These are phyloP conservation scores for Pichia sp. DNA, from an alignment of 1,139 yeast species.

Conservation along the genomic window DNA sequence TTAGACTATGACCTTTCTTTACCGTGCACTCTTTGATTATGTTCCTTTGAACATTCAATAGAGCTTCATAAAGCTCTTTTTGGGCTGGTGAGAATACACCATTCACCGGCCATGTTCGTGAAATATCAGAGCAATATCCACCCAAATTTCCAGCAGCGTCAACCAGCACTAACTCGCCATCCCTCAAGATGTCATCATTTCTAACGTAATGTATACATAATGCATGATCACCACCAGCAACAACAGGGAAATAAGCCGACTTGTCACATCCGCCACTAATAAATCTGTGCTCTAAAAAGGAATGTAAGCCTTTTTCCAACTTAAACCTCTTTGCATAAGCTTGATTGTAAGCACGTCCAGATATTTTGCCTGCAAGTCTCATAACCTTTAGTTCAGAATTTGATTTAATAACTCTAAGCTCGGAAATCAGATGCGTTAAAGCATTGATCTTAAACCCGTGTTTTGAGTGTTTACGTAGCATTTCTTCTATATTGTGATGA, in stretches of 20 bases:
- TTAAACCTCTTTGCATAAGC: constrained; percentile 62
- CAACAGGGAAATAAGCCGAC: constrained; percentile 91
- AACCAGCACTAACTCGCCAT: constrained; percentile 78
- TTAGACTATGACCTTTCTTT: constrained; percentile 46
- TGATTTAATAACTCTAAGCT: constrained; percentile 64
- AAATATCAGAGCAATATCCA: constrained; percentile 92
- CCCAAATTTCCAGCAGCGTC: constrained; percentile 96
- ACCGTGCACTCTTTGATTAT: constrained; percentile 67
- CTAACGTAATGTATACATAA: constrained; percentile 85
- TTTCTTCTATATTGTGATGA: constrained; percentile 21
- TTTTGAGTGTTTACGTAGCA: constrained; percentile 18
- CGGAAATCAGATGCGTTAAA: constrained; percentile 43
- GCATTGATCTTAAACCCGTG: constrained; percentile 30
- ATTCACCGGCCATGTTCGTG: constrained; percentile 91
- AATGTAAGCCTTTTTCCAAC: constrained; percentile 70
- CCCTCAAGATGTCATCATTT: constrained; percentile 69
- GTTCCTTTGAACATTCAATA: constrained; percentile 69
- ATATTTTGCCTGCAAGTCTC: constrained; percentile 76
- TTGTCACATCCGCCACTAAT: constrained; percentile 82
- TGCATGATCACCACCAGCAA: constrained; percentile 87
- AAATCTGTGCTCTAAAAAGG: constrained; percentile 79
- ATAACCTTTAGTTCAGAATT: constrained; percentile 67
- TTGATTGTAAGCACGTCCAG: constrained; percentile 74
- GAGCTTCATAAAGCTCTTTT: constrained; percentile 80
- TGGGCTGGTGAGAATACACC: constrained; percentile 69